Conservation (phyloP, 2,329 filamentous ascomycete species). For the Furcasterigmium furcatum region DNA sequence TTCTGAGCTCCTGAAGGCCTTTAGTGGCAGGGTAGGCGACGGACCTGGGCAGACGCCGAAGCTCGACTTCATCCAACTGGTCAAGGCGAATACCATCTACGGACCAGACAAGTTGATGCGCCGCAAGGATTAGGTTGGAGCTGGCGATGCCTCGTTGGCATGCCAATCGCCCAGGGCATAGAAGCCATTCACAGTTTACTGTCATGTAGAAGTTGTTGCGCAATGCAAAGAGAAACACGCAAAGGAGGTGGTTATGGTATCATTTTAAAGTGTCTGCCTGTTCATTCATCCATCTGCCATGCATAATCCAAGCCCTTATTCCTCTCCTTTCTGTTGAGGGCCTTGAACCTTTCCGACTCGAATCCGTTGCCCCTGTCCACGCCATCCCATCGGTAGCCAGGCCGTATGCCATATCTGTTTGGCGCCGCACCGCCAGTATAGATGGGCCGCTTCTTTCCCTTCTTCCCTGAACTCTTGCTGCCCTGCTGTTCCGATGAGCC, state of each 20-base stretch:
- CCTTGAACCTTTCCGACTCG: slow-evolving; percentile 88
- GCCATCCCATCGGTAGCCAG: slow-evolving; percentile 94
- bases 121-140: slow-evolving; percentile 35
- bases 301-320: slow-evolving; percentile 81
- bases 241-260: background rate
- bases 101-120: slow-evolving; percentile 50
- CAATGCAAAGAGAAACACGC: background rate
- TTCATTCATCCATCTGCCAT: slow-evolving; percentile 93
- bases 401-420: slow-evolving; percentile 90
- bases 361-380: slow-evolving; percentile 93
- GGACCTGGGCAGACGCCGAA: slow-evolving; percentile 48
- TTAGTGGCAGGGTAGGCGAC: slow-evolving; percentile 50
- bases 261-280: background rate
- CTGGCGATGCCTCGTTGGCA: background rate
- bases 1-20: slow-evolving; percentile 49
- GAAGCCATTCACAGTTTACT: slow-evolving; percentile 3
- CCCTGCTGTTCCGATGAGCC: slow-evolving; percentile 24
- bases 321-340: slow-evolving; percentile 73
- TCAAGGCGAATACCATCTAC: slow-evolving; percentile 53
- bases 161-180: too few species aligned
- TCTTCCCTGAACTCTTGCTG: slow-evolving; percentile 12
- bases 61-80: slow-evolving; percentile 55
- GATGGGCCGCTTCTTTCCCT: slow-evolving; percentile 50
- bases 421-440: slow-evolving; percentile 81
- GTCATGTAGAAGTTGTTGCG: background rate